Percentiles rank a stretch among this genome's conserved stretches.
Conservation (phyloP, 2,329 filamentous ascomycete genomes). For the Penicillium vulpinum region DNA sequence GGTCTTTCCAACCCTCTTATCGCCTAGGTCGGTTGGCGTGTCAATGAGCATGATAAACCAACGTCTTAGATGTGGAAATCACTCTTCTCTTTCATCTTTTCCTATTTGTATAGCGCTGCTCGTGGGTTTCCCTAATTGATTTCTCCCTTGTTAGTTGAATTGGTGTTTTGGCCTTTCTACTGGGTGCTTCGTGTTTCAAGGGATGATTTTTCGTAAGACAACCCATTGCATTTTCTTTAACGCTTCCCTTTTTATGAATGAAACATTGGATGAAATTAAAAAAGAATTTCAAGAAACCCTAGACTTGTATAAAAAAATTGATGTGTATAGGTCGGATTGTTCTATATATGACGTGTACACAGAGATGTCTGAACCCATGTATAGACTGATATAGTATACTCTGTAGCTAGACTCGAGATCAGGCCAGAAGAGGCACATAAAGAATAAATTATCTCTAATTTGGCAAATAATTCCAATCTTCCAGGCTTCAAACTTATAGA, state of each 20-base stretch:
- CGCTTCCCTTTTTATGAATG: slow-evolving; percentile 2
- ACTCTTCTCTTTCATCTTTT: slow-evolving; percentile 25
- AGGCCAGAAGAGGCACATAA: background rate
- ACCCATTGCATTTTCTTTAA: slow-evolving; percentile 18
- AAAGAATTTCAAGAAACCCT: background rate
- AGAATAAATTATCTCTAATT: background rate
- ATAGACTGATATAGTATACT: background rate
- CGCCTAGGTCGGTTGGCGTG: slow-evolving; percentile 31
- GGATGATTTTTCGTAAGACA: slow-evolving; percentile 13
- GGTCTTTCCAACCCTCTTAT: slow-evolving; percentile 26
- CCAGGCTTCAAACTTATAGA: background rate
- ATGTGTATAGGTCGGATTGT: background rate
- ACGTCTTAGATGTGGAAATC: slow-evolving; percentile 26
- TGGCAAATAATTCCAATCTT: background rate
- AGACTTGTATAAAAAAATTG: background rate
- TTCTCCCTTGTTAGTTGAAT: slow-evolving; percentile 21
- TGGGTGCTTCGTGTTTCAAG: slow-evolving; percentile 13
- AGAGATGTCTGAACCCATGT: background rate
- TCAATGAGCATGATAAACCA: slow-evolving; percentile 33
- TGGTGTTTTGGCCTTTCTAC: slow-evolving; percentile 22
- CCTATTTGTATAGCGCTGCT: slow-evolving; percentile 29
- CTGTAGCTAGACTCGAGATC: too few species aligned
- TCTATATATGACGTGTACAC: background rate
- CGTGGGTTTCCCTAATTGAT: slow-evolving; percentile 57
- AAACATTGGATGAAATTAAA: slow-evolving; percentile 1